These are phyloP conservation scores for Aspergillus felis DNA, from an alignment of 2,329 filamentous ascomycete species.

Conservation along the genomic window DNA sequence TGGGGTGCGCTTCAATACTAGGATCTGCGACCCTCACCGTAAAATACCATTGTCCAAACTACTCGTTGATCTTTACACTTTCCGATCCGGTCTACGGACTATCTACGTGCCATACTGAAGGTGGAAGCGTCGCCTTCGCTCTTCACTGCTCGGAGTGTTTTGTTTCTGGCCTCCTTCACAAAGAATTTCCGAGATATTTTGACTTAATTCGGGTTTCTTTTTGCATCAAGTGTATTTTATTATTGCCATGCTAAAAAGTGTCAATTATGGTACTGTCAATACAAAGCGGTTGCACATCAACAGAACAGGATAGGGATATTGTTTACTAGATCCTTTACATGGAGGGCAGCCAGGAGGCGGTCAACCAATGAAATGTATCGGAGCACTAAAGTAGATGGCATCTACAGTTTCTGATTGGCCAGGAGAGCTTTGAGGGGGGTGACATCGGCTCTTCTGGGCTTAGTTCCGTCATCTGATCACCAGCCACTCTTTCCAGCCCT, in stretches of 20 bases:
- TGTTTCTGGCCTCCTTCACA: neutral
- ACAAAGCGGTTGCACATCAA: slow-evolving; percentile 8
- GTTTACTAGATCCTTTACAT: slow-evolving; percentile 15
- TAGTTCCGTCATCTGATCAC: slow-evolving; percentile 11
- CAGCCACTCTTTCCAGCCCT: neutral
- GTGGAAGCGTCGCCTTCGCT: neutral
- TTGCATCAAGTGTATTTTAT: neutral
- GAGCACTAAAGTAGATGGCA: neutral
- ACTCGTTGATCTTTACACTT: too few relatives aligned
- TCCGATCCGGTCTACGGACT: too few relatives aligned
- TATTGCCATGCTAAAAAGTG: neutral
- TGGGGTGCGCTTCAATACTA: neutral
- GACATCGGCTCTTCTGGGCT: slow-evolving; percentile 12
- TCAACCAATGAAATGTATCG: slow-evolving; percentile 17
- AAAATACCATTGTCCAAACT: slow-evolving; percentile 1
- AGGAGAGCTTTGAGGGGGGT: slow-evolving; percentile 9
- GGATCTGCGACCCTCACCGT: neutral
- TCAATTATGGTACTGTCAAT: slow-evolving; percentile 13
- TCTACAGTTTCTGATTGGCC: neutral
- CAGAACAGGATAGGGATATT: slow-evolving; percentile 10
- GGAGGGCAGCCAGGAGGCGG: slow-evolving; percentile 1
- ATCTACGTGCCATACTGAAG: too few relatives aligned
- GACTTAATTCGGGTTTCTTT: neutral
- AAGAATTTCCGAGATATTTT: neutral
- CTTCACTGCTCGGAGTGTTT: neutral